Evolutionary conservation across 2,329 filamentous ascomycete species (phyloP).

Genomic region (Aspergillus floridensis): DNA sequence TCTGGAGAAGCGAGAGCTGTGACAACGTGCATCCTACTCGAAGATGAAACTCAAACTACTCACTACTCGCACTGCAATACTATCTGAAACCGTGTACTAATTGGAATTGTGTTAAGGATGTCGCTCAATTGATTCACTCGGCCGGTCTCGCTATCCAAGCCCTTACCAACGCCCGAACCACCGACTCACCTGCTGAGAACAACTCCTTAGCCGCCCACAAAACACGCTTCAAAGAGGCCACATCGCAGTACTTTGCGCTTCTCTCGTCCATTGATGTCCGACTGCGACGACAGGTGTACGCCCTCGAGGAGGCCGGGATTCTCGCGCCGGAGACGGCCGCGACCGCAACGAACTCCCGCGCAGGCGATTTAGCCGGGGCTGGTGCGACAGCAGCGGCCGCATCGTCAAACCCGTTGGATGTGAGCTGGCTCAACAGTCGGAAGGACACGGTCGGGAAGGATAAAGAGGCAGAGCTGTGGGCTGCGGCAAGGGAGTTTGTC

Average conservation of each 20-base stretch:
- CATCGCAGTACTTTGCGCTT: conserved; percentile 64
- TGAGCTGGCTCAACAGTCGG: conserved; percentile 85
- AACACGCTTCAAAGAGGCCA: conserved; percentile 56
- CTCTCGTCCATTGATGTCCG: conserved; percentile 72
- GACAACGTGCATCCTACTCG: background rate
- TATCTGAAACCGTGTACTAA: background rate
- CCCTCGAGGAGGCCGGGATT: conserved; percentile 77
- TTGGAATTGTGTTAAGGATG: conserved; percentile 37
- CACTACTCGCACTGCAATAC: background rate
- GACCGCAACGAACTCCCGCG: conserved; percentile 15
- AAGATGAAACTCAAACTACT: background rate
- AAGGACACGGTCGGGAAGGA: conserved; percentile 77
- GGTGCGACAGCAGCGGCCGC: conserved; percentile 28
- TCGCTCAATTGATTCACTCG: conserved; percentile 55
- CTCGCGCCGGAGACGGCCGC: conserved; percentile 51
- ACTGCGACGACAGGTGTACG: conserved; percentile 72
- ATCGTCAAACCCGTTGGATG: conserved; percentile 64
- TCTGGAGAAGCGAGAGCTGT: background rate
- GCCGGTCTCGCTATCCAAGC: conserved; percentile 63
- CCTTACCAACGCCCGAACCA: conserved; percentile 53
- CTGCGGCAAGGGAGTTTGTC: conserved; percentile 57
- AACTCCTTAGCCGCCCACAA: conserved; percentile 56
- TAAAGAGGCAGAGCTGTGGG: conserved; percentile 80
- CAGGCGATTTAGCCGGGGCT: conserved; percentile 28
- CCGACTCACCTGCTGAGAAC: conserved; percentile 29